phyloP scores from a whole-genome alignment of 1,139 yeast genomes.

The Williopsis jadinii region DNA sequence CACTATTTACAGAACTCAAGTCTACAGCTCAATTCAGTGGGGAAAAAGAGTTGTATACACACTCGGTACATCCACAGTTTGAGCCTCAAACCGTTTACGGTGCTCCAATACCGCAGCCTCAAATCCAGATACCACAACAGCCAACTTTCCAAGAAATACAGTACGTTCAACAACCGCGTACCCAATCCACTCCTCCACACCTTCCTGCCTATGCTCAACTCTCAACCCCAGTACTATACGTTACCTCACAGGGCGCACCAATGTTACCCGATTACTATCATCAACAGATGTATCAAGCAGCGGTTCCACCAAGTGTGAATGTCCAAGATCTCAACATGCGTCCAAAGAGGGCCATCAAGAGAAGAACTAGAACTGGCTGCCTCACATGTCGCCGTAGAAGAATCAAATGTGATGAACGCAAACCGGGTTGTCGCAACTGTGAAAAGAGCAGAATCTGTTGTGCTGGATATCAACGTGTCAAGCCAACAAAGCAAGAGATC shows the following conservation, averaged over 20 bases:
- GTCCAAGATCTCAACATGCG: too few species aligned
- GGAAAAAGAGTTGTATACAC: too few species aligned
- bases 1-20: too few species aligned
- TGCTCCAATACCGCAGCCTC: constrained; percentile 1
- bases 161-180: not conserved
- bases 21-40: too few species aligned
- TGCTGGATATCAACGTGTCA: constrained; percentile 40
- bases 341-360: constrained; percentile 31
- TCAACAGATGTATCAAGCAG: not conserved
- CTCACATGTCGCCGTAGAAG: constrained; percentile 66
- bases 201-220: too few species aligned
- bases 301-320: too few species aligned
- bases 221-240: too few species aligned
- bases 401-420: constrained; percentile 70
- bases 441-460: constrained; percentile 65
- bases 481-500: constrained; percentile 24
- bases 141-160: not conserved
- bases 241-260: too few species aligned
- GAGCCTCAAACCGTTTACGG: too few species aligned
- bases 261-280: not conserved
- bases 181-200: too few species aligned
- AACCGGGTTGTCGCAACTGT: constrained; percentile 69
- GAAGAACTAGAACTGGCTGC: constrained; percentile 70
- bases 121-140: not conserved
- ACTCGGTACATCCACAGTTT: not conserved